These are phyloP conservation scores for Xanthoparmelia taractica DNA, from an alignment of 495 filamentous ascomycete genomes.

Conservation along the genomic window DNA sequence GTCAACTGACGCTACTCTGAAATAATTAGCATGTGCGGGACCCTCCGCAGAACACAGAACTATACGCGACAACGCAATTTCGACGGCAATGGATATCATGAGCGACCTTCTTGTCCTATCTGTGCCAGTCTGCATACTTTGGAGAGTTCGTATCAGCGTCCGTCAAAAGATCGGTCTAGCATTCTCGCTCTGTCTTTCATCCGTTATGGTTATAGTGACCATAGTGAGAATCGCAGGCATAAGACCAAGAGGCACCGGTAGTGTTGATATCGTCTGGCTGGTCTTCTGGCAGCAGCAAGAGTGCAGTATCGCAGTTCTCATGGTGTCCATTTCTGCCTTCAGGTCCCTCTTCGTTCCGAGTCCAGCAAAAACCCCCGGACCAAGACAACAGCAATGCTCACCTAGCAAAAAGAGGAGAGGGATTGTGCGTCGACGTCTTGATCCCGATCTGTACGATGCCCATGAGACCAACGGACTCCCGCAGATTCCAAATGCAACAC, in stretches of 20 bases:
- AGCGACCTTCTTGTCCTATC: conserved; percentile 13
- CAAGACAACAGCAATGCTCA: neutral
- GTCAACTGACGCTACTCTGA: neutral
- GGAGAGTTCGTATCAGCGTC: conserved; percentile 13
- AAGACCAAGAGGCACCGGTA: conserved; percentile 3
- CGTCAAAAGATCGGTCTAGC: conserved; percentile 17
- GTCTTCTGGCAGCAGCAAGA: conserved; percentile 18
- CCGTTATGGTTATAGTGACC: conserved; percentile 14
- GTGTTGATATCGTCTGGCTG: conserved; percentile 16
- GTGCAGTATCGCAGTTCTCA: conserved; percentile 17
- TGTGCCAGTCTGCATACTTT: conserved; percentile 13
- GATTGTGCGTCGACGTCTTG: neutral
- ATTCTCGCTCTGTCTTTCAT: conserved; percentile 16
- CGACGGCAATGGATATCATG: conserved; percentile 14
- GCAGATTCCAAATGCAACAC: conserved; percentile 9
- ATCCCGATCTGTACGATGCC: neutral
- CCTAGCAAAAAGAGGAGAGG: conserved; percentile 4
- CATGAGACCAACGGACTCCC: neutral
- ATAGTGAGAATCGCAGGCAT: conserved; percentile 17
- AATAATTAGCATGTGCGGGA: conserved; percentile 5
- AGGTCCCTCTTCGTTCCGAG: conserved; percentile 10
- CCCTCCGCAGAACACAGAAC: conserved; percentile 1
- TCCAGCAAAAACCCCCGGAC: neutral
- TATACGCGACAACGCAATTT: conserved; percentile 10
- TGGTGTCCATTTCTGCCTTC: conserved; percentile 16